Percentiles rank a stretch among this genome's conserved stretches.
Evolutionary conservation across 176 grass and related monocot genomes (phyloP).

Genomic region (Oryza meyeriana): DNA sequence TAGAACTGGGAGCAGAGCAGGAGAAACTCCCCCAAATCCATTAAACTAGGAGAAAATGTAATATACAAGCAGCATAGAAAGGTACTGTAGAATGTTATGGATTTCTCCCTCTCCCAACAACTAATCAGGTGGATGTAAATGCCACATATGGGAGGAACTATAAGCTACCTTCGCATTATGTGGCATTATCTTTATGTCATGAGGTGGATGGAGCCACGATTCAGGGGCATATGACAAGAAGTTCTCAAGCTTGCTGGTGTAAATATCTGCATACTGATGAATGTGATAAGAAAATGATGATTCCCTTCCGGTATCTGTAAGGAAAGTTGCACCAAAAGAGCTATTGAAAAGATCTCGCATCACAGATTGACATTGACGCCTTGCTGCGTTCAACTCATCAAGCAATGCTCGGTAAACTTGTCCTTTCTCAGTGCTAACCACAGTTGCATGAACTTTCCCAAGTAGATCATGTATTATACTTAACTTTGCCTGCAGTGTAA

Average conservation of each 20-base stretch:
- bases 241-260: constrained; percentile 90
- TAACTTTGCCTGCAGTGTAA: constrained; percentile 73
- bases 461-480: constrained; percentile 95
- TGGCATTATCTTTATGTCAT: constrained; percentile 99
- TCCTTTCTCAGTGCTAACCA: constrained; percentile 83
- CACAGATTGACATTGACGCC: constrained; percentile 59
- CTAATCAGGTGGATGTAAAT: not conserved
- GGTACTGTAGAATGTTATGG: too few relatives aligned
- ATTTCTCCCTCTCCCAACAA: not conserved
- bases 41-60: too few relatives aligned
- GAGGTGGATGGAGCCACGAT: constrained; percentile 92
- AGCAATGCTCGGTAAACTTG: constrained; percentile 71
- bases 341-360: constrained; percentile 83
- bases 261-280: constrained; percentile 97
- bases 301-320: constrained; percentile 93
- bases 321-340: constrained; percentile 87
- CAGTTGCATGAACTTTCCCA: constrained; percentile 79
- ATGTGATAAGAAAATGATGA: constrained; percentile 95
- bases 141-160: not conserved
- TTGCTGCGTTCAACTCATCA: constrained; percentile 80
- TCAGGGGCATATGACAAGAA: constrained; percentile 67
- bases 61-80: too few relatives aligned
- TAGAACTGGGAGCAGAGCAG: too few relatives aligned
- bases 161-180: constrained; percentile 85
- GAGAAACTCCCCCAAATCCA: too few relatives aligned